phyloP scores from a whole-genome alignment of 2,329 filamentous ascomycete genomes.

The Trematosphaeria pertusa region DNA sequence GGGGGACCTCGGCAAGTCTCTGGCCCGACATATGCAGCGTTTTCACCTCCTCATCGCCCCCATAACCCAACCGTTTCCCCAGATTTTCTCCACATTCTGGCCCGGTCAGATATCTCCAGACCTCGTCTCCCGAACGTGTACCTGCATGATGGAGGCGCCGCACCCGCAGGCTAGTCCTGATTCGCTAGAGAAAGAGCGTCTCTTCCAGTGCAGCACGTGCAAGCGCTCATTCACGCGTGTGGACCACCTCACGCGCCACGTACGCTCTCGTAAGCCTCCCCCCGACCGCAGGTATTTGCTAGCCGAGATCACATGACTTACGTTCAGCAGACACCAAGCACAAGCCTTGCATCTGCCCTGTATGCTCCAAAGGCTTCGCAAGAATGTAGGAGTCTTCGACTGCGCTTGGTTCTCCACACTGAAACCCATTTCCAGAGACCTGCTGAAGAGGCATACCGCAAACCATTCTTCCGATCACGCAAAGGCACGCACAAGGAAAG shows the following conservation, averaged over 20 bases:
- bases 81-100: slow-evolving; percentile 34
- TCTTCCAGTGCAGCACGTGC: slow-evolving; percentile 61
- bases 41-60: slow-evolving; percentile 14
- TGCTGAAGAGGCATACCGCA: slow-evolving; percentile 60
- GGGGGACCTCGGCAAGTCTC: slow-evolving; percentile 5
- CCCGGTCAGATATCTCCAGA: no score
- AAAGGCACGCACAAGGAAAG: slow-evolving; percentile 33
- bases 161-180: slow-evolving; percentile 22
- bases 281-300: no score
- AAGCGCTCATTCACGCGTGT: slow-evolving; percentile 59
- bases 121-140: no score
- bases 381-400: slow-evolving; percentile 45
- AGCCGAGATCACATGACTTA: no score
- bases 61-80: slow-evolving; percentile 22
- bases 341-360: slow-evolving; percentile 54
- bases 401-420: slow-evolving; percentile 7
- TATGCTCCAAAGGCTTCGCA: slow-evolving; percentile 56
- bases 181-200: slow-evolving; percentile 26
- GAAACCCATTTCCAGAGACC: slow-evolving; percentile 43
- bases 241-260: slow-evolving; percentile 62
- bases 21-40: no score
- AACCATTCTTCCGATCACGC: slow-evolving; percentile 50
- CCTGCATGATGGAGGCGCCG: no score
- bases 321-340: slow-evolving; percentile 45
- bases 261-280: slow-evolving; percentile 58